Base-by-base conservation (phyloP, 345 rosid species). In the Brassica cretica region DNA sequence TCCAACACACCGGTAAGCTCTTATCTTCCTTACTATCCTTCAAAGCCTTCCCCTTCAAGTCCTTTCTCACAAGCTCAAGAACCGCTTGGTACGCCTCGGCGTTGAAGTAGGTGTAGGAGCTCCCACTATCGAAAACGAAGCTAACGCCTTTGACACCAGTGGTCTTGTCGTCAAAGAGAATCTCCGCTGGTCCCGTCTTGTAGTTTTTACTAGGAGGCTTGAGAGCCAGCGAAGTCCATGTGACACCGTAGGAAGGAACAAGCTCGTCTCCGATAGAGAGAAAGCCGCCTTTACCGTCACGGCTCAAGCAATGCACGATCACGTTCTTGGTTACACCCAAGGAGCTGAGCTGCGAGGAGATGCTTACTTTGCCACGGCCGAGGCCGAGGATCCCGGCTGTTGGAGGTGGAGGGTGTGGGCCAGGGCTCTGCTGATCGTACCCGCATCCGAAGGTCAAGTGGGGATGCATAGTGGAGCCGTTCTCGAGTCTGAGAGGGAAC, bases 1-100 rank as follows among this genome's bases (percentile, higher is more conserved):
- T 92, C 99, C 98, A 95, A 86, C 99, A 95, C 59, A 92, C 66
- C 0, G 97, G 79, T 29, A 95, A 91, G 76, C 91, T 82, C 64
- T 60, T 75, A 66, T 92, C 99, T 44, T 89, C 86, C 4, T 83
- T 80, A 18, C 86, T 70, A 5, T 83, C 85, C 73, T 37, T 83
- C 53, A 94, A 70, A 9, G 87, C 81, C 86, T 84, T 89, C 70
- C 91, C 89, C 9, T 58, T 59, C 64, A 75, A 41, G 56, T 56
- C 76, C 60, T 73, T 68, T 4, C 74, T 35, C 3, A 35, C 97
- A 88, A 88, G 81, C 87, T 84, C 74, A n/a, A 91, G 83, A 19
- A 73, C 25, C 4, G 77, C 65, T 76, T 82, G 37, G 72, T 95
- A 95, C 55, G 88, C 87, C 56, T 67, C 76, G 6, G 81, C 80